Conservation (phyloP, 805 yeast species). For the Suhomyces xylopsoci region DNA sequence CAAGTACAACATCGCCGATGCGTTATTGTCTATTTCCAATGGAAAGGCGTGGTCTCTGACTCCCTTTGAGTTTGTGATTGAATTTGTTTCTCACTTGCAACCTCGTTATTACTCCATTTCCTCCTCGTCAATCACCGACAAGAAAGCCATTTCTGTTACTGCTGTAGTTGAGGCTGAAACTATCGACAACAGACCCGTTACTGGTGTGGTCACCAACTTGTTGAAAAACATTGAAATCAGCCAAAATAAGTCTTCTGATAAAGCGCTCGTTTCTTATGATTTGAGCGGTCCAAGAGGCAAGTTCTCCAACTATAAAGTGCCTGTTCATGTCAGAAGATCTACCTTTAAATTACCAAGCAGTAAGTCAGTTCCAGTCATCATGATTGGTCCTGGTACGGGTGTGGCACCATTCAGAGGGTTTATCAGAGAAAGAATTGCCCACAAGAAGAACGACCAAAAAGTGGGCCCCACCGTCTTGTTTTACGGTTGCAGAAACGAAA, state of each 20-base stretch:
- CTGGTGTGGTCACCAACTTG: constrained; percentile 91
- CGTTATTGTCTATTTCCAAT: constrained; percentile 56
- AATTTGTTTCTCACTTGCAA: constrained; percentile 74
- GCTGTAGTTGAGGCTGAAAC: constrained; percentile 81
- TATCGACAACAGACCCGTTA: constrained; percentile 32
- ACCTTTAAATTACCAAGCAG: constrained; percentile 90
- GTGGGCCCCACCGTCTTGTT: constrained; percentile 75
- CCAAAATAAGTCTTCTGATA: constrained; percentile 42
- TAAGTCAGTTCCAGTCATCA: constrained; percentile 76
- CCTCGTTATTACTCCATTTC: constrained; percentile 97
- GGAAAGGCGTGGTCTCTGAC: constrained; percentile 70
- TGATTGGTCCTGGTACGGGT: constrained; percentile 99
- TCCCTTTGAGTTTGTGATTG: constrained; percentile 83
- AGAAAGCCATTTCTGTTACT: constrained; percentile 73
- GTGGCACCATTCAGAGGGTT: constrained; percentile 98
- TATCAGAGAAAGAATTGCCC: constrained; percentile 76
- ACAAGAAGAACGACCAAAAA: constrained; percentile 30
- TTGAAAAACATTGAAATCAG: constrained; percentile 65
- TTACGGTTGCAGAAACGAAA: constrained; percentile 80
- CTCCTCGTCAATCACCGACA: constrained; percentile 78
- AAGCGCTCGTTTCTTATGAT: constrained; percentile 58
- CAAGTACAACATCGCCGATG: constrained; percentile 73
- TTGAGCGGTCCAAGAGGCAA: constrained; percentile 78
- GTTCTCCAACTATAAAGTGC: constrained; percentile 58
- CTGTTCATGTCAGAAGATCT: constrained; percentile 92